Conservation (phyloP, 2,329 filamentous ascomycete species). For the Hypoxylon sp. region DNA sequence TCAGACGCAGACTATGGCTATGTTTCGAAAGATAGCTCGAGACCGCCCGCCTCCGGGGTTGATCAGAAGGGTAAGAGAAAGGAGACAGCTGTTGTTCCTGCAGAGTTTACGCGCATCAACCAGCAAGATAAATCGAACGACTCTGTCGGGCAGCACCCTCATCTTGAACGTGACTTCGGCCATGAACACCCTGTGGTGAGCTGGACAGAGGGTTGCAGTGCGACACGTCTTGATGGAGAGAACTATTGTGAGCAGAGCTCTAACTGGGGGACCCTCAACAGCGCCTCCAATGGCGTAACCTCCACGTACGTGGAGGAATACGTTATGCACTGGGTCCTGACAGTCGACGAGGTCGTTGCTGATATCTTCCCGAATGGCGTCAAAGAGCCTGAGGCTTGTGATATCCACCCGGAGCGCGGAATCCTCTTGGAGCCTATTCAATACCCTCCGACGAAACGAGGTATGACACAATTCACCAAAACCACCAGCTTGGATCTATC, state of each 20-base stretch:
- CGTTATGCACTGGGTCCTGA: constrained; percentile 39
- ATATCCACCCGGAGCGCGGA: constrained; percentile 56
- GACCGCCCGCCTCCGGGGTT: background rate
- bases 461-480: constrained; percentile 27
- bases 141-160: background rate
- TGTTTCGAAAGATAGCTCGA: background rate
- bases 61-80: background rate
- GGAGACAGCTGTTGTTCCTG: background rate
- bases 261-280: background rate
- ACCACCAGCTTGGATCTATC: background rate
- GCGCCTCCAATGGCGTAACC: too few species aligned
- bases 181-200: background rate
- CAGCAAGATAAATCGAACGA: background rate
- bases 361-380: constrained; percentile 52
- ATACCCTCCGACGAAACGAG: constrained; percentile 50
- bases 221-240: background rate
- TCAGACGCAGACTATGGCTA: background rate
- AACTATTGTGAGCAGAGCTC: background rate
- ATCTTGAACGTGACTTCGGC: background rate
- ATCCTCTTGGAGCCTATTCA: constrained; percentile 51
- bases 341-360: constrained; percentile 24
- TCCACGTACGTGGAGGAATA: constrained; percentile 9
- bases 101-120: background rate
- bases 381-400: constrained; percentile 50
- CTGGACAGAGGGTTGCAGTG: background rate